Percentiles rank a stretch among this genome's conserved stretches.
Evolutionary conservation across 305 asterid species (phyloP).

Genomic region (Solanum aculeatissimum): DNA sequence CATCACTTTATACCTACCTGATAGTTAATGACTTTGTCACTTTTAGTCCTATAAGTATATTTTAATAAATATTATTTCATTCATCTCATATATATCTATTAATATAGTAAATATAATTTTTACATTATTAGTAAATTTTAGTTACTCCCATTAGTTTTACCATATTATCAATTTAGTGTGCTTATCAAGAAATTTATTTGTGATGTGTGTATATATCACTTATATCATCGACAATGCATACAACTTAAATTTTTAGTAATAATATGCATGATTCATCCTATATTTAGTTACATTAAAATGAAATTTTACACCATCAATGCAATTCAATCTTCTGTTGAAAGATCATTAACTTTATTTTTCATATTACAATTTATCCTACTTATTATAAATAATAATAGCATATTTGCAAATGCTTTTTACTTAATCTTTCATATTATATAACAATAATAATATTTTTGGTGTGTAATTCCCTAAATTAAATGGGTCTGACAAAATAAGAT

Average conservation of each 20-base stretch:
- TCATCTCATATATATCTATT: neutral
- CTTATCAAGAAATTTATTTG: neutral
- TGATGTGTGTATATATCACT: neutral
- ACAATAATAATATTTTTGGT: no score
- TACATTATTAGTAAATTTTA: neutral
- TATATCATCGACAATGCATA: neutral
- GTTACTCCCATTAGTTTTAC: no score
- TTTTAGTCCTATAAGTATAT: neutral
- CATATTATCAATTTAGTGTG: no score
- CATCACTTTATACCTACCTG: neutral
- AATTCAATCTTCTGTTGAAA: neutral
- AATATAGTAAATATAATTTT: neutral
- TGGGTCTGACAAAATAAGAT: no score
- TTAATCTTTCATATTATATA: neutral
- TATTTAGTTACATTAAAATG: neutral
- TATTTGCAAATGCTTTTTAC: neutral
- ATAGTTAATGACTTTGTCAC: conserved; percentile 9
- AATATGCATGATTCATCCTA: neutral
- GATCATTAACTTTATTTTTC: no score
- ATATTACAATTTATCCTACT: neutral
- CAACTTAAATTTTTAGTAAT: neutral
- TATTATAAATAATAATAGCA: neutral
- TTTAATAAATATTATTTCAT: neutral
- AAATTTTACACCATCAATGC: neutral
- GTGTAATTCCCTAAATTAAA: no score